Evolutionary conservation across 2,329 filamentous ascomycete genomes (phyloP), one percentile per base, ranked within the genome.

Genomic region (Cucurbitaria berberidis): DNA sequence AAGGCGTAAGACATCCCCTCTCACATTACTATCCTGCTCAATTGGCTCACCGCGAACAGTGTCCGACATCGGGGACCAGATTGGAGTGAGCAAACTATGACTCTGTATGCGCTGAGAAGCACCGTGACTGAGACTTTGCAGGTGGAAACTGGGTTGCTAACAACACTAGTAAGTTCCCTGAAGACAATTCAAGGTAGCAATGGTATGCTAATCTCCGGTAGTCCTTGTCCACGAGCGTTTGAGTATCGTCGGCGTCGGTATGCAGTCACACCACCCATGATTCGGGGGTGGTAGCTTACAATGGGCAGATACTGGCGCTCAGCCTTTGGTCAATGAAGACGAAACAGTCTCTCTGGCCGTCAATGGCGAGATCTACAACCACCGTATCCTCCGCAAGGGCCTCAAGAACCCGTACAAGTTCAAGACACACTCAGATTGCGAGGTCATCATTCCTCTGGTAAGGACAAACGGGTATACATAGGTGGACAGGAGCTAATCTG

Each of bases 291-390:
- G 41, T 52, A 52, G 38, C 64, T 75, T 57, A 73, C 55, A 40
- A 40, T 56, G 38, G 30, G 39, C 75, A 93, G 93, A 98, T 76
- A 93, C 90, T 70, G 95, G 95, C 75, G 93, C 95, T 46, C 95
- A 99, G 80, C 95, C 95, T 61, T 84, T 99, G 63, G 89, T 93
- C 82, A 98, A 92, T 82, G 87, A 91, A 65, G 93, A 98, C 76
- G 89, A 87, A 63, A 89, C 84, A 68, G 88, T 99, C 69, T 88
- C 93, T 61, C 86, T 99, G 57, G 93, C 95, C 62, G 95, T 98
- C 86, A 99, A 99, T 78, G 95, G 95, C 79, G 95, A 99, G 77
- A 99, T 99, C 76, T 99, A 99, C 85, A 99, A 99, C 87, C 95
- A 99, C 81, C 90, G 93, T 74, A 86, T 96, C 71, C 84, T 99